Percentiles rank a stretch among this genome's conserved stretches.
Evolutionary conservation across 73 alveolate genomes (phyloP).

Genomic region (Urostyla sp.): DNA sequence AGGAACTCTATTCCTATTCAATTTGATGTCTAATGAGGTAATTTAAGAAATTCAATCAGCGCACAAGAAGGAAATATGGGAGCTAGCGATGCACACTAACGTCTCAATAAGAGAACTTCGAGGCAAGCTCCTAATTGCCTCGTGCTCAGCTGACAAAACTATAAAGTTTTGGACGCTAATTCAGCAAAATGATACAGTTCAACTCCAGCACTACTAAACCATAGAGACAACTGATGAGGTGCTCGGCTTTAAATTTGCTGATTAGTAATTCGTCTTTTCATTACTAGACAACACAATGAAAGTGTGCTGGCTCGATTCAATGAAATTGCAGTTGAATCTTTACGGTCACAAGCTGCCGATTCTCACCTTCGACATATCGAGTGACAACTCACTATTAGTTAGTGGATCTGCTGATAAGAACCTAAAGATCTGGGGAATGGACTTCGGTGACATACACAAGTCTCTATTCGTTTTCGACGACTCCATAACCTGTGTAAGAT

Average conservation of each 20-base stretch:
- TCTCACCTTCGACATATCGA: conserved; percentile 85
- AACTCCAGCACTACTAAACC: conserved; percentile 44
- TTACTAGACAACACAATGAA: conserved; percentile 89
- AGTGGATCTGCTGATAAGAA: conserved; percentile 95
- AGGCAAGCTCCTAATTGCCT: conserved; percentile 70
- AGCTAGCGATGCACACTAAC: conserved; percentile 76
- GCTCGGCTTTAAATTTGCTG: conserved; percentile 73
- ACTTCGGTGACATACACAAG: conserved; percentile 96
- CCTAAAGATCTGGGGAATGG: conserved; percentile 97
- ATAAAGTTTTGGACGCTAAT: conserved; percentile 74
- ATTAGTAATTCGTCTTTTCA: conserved; percentile 85
- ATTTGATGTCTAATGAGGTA: conserved; percentile 51
- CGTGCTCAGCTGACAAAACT: conserved; percentile 81
- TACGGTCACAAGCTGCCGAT: conserved; percentile 96
- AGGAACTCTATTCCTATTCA: conserved; percentile 64
- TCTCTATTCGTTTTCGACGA: conserved; percentile 91
- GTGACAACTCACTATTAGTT: conserved; percentile 87
- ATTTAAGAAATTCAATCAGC: conserved; percentile 51
- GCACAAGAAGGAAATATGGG: conserved; percentile 78
- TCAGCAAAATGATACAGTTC: conserved; percentile 42
- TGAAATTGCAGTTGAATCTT: conserved; percentile 87
- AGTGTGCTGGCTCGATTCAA: conserved; percentile 85
- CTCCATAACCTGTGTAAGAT: conserved; percentile 90
- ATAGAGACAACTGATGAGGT: conserved; percentile 77
- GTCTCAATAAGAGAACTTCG: conserved; percentile 57